These are phyloP conservation scores for Ascochyta fabae DNA, from an alignment of 2,329 filamentous ascomycete species.

Conservation along the genomic window DNA sequence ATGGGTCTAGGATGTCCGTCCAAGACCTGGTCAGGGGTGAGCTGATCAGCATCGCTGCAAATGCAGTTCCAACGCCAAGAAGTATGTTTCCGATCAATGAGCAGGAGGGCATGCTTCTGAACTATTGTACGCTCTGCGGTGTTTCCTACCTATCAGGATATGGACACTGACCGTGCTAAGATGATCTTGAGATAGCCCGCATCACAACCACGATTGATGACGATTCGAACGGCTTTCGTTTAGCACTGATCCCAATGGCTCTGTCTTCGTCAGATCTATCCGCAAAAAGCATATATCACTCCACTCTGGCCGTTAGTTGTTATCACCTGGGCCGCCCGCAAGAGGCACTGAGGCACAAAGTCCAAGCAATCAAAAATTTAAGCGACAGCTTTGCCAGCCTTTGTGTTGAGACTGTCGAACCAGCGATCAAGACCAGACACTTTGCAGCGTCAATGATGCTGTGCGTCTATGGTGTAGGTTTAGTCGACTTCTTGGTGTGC, in stretches of 20 bases:
- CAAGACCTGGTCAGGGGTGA: background rate
- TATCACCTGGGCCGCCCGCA: slow-evolving; percentile 52
- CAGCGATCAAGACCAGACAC: slow-evolving; percentile 47
- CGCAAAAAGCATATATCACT: slow-evolving; percentile 51
- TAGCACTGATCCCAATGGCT: slow-evolving; percentile 56
- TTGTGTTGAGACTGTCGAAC: slow-evolving; percentile 19
- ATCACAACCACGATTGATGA: slow-evolving; percentile 58
- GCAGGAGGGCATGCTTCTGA: slow-evolving; percentile 29
- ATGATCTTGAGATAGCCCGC: slow-evolving; percentile 49
- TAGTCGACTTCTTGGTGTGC: background rate
- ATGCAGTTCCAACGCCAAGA: background rate
- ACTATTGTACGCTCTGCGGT: background rate
- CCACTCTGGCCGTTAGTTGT: slow-evolving; percentile 55
- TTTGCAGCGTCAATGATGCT: slow-evolving; percentile 60
- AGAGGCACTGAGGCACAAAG: slow-evolving; percentile 53
- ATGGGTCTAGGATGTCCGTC: slow-evolving; percentile 4
- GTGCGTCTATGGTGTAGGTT: slow-evolving; percentile 55
- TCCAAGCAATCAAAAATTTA: slow-evolving; percentile 51
- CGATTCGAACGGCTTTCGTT: slow-evolving; percentile 55
- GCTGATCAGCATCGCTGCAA: background rate
- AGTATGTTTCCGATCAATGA: background rate
- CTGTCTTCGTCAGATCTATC: slow-evolving; percentile 43
- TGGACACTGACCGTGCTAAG: slow-evolving; percentile 46
- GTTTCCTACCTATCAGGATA: slow-evolving; percentile 1
- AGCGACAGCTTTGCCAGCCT: slow-evolving; percentile 46